Evolutionary conservation across 2,329 filamentous ascomycete species (phyloP).

Genomic region (Talaromyces sp.): DNA sequence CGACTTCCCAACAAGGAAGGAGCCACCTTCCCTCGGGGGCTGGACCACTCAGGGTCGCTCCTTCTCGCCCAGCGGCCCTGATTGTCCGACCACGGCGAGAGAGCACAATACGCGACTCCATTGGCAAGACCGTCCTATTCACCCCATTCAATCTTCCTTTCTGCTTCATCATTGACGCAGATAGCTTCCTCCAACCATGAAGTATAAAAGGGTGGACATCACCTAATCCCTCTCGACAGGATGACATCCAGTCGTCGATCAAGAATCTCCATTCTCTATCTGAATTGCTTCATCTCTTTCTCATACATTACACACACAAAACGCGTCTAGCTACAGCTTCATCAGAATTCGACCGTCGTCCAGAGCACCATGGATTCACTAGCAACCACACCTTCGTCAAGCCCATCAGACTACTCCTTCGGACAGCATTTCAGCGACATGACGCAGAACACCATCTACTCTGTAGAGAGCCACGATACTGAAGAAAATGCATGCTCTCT

Average conservation of each 20-base stretch:
- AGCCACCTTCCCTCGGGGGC: background rate
- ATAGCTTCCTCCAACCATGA: background rate
- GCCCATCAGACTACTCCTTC: slow-evolving; percentile 9
- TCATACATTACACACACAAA: too few relatives aligned
- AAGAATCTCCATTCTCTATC: background rate
- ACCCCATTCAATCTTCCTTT: background rate
- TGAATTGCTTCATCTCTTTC: background rate
- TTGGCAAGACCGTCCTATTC: background rate
- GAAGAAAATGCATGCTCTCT: slow-evolving; percentile 2
- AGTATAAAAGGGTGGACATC: background rate
- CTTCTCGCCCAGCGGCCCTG: background rate
- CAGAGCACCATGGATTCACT: background rate
- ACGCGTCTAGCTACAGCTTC: background rate
- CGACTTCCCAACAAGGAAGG: slow-evolving; percentile 7
- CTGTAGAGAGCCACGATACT: background rate
- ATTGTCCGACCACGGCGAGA: background rate
- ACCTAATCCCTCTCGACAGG: background rate
- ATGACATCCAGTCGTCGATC: background rate
- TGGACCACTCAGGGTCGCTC: slow-evolving; percentile 3
- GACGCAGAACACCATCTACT: background rate
- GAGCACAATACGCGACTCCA: background rate
- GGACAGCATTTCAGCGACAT: background rate
- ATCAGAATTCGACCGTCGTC: background rate
- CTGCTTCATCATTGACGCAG: background rate
- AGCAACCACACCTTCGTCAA: slow-evolving; percentile 9